Percentiles rank a stretch among this genome's conserved stretches.
These are phyloP conservation scores for Boletellus emodensis DNA, from an alignment of 768 basidiomycete genomes.

Conservation along the genomic window DNA sequence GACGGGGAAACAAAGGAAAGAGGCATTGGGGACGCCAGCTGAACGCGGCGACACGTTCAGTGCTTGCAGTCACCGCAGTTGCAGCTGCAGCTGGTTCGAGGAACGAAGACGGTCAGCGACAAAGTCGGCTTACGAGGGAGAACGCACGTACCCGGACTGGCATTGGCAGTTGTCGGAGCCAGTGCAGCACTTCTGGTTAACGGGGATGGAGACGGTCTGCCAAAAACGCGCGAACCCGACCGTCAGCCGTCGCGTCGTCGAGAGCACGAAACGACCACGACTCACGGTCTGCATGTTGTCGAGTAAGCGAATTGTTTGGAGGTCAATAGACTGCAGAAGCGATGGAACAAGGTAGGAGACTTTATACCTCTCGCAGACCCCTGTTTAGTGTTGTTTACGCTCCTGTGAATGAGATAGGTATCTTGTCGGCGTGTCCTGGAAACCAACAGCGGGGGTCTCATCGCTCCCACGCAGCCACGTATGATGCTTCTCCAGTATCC, in stretches of 20 bases:
- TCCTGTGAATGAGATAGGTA: neutral
- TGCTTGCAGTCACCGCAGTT: no score
- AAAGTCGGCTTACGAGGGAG: neutral
- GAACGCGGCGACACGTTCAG: no score
- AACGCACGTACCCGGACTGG: neutral
- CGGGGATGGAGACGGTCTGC: conserved; percentile 2
- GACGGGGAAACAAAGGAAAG: no score
- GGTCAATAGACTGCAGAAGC: neutral
- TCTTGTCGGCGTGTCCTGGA: neutral
- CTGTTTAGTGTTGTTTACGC: conserved; percentile 1
- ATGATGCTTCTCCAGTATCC: no score
- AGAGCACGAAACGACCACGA: neutral
- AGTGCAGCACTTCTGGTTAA: conserved; percentile 4
- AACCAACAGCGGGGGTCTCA: neutral
- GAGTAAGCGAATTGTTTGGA: neutral
- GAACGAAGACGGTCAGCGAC: neutral
- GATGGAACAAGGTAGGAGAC: neutral
- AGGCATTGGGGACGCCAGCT: neutral
- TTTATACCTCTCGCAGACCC: neutral
- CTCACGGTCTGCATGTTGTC: conserved; percentile 8
- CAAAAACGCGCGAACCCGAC: neutral
- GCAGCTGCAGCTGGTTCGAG: neutral
- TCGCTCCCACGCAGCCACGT: neutral
- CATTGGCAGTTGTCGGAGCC: neutral
- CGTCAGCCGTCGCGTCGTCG: neutral